phyloP scores from a whole-genome alignment of 306 rosid species.

The Dalbergia oliveri region DNA sequence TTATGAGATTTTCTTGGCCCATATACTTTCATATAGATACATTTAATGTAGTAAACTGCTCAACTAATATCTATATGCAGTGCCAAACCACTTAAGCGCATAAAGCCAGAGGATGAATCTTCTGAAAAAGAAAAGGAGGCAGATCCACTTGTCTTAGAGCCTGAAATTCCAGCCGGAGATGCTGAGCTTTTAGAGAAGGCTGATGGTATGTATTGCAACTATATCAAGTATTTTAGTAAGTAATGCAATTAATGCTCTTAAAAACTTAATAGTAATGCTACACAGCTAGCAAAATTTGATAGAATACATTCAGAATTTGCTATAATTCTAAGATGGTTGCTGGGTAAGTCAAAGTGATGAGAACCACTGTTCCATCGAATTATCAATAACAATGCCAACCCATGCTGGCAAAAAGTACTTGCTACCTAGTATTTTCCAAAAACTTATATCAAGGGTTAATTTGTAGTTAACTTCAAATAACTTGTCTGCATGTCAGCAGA shows the following conservation, averaged over 20 bases:
- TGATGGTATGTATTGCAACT: conserved; percentile 58
- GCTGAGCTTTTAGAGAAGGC: conserved; percentile 60
- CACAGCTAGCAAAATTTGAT: conserved; percentile 11
- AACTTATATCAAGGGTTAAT: not conserved
- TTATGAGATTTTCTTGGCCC: conserved; percentile 35
- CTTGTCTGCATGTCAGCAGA: not conserved
- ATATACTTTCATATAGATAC: conserved; percentile 33
- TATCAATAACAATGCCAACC: conserved; percentile 5
- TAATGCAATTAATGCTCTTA: conserved; percentile 29
- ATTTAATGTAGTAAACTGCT: conserved; percentile 47
- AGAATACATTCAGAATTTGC: not conserved
- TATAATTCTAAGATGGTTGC: not conserved
- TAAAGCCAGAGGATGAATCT: conserved; percentile 44
- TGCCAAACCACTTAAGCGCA: conserved; percentile 62
- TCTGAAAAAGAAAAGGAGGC: conserved; percentile 52
- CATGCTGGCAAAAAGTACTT: not conserved
- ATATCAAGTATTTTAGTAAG: conserved; percentile 20
- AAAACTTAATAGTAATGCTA: conserved; percentile 1
- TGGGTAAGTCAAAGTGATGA: conserved; percentile 26
- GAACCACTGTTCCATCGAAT: conserved; percentile 1
- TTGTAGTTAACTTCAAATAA: not conserved
- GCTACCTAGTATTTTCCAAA: conserved; percentile 4
- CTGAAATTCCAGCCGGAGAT: conserved; percentile 50
- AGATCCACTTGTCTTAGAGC: conserved; percentile 34
- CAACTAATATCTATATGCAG: conserved; percentile 56